Conservation (phyloP, 2,329 filamentous ascomycete genomes). For the Alternaria gaisen region DNA sequence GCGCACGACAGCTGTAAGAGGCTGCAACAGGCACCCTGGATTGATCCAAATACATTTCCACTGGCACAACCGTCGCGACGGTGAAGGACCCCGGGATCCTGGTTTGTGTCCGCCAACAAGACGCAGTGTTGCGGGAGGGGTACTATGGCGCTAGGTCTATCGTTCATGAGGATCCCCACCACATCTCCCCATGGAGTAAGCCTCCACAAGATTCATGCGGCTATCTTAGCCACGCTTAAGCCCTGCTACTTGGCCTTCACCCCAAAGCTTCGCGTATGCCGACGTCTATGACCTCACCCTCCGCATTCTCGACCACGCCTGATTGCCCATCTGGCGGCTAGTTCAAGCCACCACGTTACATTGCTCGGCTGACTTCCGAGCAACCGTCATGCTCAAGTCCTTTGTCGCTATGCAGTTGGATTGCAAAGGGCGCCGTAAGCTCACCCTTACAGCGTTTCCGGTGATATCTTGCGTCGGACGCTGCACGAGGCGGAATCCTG, state of each 20-base stretch:
- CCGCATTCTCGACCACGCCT: not conserved
- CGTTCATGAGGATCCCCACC: slow-evolving; percentile 16
- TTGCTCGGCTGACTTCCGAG: slow-evolving; percentile 7
- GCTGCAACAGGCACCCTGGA: not conserved
- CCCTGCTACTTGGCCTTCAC: slow-evolving; percentile 6
- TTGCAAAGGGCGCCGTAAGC: slow-evolving; percentile 1
- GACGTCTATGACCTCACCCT: slow-evolving; percentile 16
- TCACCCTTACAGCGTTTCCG: not conserved
- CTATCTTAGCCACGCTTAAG: slow-evolving; percentile 15
- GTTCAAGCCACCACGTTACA: slow-evolving; percentile 15
- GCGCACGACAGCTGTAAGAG: slow-evolving; percentile 14
- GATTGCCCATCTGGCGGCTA: not conserved
- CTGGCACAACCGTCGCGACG: not conserved
- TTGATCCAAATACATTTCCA: not conserved
- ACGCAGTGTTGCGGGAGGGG: slow-evolving; percentile 12
- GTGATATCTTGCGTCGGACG: not conserved
- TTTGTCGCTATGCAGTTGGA: not conserved
- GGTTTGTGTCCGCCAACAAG: slow-evolving; percentile 10
- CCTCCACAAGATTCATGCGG: slow-evolving; percentile 11
- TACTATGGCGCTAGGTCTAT: slow-evolving; percentile 7
- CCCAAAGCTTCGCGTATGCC: slow-evolving; percentile 14
- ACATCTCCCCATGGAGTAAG: slow-evolving; percentile 17
- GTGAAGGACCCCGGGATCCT: slow-evolving; percentile 9
- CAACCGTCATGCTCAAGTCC: not conserved
- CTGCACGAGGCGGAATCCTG: not conserved